These are phyloP conservation scores for Pseudozyma sp. DNA, from an alignment of 1,284 basidiomycete species.

Conservation along the genomic window DNA sequence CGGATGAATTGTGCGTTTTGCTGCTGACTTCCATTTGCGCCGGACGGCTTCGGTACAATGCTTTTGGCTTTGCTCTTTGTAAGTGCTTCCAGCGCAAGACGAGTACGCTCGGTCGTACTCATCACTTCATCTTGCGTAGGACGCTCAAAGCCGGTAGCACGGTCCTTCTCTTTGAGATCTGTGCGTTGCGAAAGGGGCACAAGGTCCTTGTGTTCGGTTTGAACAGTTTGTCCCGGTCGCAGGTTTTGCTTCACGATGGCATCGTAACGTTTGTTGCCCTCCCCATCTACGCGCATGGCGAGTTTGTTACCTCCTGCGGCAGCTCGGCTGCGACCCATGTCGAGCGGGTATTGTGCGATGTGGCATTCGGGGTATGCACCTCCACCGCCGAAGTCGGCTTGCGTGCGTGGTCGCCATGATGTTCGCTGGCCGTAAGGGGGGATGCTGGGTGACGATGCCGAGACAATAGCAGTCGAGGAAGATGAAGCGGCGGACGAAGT, in stretches of 20 bases:
- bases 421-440: conserved; percentile 86
- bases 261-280: conserved; percentile 96
- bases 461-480: conserved; percentile 9
- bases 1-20: conserved; percentile 79
- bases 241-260: conserved; percentile 96
- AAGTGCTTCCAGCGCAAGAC: conserved; percentile 89
- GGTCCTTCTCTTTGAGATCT: conserved; percentile 77
- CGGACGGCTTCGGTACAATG: conserved; percentile 78
- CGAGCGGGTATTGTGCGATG: conserved; percentile 94
- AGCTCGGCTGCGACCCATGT: conserved; percentile 89
- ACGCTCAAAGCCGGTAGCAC: conserved; percentile 78
- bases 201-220: conserved; percentile 96
- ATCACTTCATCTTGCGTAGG: conserved; percentile 91
- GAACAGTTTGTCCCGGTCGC: conserved; percentile 83
- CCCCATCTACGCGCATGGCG: conserved; percentile 93
- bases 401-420: conserved; percentile 85
- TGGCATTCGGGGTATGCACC: conserved; percentile 98
- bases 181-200: conserved; percentile 90
- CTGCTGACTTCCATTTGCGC: conserved; percentile 42
- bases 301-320: conserved; percentile 73
- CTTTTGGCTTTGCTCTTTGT: conserved; percentile 96
- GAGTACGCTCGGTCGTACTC: conserved; percentile 87
- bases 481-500: conserved; percentile 17
- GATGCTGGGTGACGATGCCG: conserved; percentile 60
- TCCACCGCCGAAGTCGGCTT: conserved; percentile 90